These are phyloP conservation scores for Linum usitatissimum DNA, from an alignment of 345 rosid genomes.

Conservation along the genomic window DNA sequence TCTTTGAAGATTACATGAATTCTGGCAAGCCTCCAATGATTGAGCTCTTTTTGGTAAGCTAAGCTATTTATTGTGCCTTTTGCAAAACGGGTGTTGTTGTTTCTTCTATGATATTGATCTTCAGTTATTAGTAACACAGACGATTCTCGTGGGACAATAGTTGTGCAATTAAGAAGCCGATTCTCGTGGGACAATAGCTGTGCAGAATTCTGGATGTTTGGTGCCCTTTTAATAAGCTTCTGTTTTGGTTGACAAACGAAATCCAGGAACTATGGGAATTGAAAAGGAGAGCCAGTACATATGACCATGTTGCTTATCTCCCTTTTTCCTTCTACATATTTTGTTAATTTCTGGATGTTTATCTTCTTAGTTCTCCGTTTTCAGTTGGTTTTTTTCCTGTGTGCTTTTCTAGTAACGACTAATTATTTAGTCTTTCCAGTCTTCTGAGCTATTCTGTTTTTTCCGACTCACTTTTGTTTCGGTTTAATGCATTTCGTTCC, in stretches of 20 bases:
- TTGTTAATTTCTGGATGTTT: too few species aligned
- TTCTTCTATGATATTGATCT: not conserved
- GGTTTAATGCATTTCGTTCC: too few species aligned
- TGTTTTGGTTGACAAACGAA: not conserved
- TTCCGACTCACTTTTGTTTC: too few species aligned
- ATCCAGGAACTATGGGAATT: not conserved
- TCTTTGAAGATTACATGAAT: conserved; percentile 47
- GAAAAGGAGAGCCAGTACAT: not conserved
- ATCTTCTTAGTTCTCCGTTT: too few species aligned
- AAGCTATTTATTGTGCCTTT: not conserved
- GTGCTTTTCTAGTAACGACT: too few species aligned
- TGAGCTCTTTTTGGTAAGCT: conserved; percentile 66
- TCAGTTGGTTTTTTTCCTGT: too few species aligned
- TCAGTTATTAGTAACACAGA: not conserved
- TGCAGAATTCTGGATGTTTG: too few species aligned
- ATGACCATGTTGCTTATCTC: not conserved
- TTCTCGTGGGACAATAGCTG: too few species aligned
- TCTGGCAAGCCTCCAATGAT: conserved; percentile 34
- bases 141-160: too few species aligned
- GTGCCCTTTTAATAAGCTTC: not conserved
- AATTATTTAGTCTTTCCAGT: not conserved
- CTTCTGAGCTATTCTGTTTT: not conserved
- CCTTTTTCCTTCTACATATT: not conserved
- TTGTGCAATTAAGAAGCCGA: too few species aligned
- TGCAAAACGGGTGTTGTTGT: not conserved